phyloP scores from a whole-genome alignment of 2,329 filamentous ascomycete species.

The Arthrobotrys conoides region DNA sequence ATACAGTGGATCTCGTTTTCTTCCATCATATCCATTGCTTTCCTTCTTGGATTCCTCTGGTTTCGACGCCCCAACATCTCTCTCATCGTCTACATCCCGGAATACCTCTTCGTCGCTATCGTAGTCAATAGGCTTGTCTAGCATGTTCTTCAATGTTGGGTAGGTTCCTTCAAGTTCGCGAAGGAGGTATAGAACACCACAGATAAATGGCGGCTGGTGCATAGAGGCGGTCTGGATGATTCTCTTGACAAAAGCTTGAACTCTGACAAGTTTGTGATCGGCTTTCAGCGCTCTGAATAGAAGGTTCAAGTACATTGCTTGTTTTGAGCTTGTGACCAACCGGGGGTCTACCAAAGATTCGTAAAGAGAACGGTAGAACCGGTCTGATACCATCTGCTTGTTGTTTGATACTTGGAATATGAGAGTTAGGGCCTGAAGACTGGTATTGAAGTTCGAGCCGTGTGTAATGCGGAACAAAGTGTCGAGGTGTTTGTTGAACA shows the following conservation, averaged over 20 bases:
- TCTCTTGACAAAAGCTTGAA: constrained; percentile 96
- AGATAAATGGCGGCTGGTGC: constrained; percentile 93
- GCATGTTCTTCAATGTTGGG: constrained; percentile 81
- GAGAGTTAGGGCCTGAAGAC: constrained; percentile 92
- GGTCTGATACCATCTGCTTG: constrained; percentile 85
- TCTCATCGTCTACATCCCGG: constrained; percentile 75
- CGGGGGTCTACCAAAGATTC: constrained; percentile 94
- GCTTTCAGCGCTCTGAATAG: constrained; percentile 89
- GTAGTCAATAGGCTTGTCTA: constrained; percentile 83
- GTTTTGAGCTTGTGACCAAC: constrained; percentile 90
- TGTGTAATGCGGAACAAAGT: constrained; percentile 96
- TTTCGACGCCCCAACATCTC: constrained; percentile 66
- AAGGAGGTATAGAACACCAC: constrained; percentile 90
- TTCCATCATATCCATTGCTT: constrained; percentile 79
- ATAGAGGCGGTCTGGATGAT: constrained; percentile 84
- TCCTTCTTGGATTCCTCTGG: constrained; percentile 61
- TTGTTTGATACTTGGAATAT: constrained; percentile 90
- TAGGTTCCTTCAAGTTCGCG: constrained; percentile 84
- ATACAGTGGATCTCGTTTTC: constrained; percentile 86
- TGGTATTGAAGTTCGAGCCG: constrained; percentile 98
- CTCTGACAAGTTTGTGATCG: constrained; percentile 88
- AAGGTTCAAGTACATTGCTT: constrained; percentile 93
- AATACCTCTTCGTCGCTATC: constrained; percentile 82
- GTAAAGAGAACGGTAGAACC: constrained; percentile 95
- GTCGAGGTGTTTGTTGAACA: constrained; percentile 88